These are phyloP conservation scores for Saprolegnia parasitica DNA, from an alignment of 352 stramenopile species.

Conservation along the genomic window DNA sequence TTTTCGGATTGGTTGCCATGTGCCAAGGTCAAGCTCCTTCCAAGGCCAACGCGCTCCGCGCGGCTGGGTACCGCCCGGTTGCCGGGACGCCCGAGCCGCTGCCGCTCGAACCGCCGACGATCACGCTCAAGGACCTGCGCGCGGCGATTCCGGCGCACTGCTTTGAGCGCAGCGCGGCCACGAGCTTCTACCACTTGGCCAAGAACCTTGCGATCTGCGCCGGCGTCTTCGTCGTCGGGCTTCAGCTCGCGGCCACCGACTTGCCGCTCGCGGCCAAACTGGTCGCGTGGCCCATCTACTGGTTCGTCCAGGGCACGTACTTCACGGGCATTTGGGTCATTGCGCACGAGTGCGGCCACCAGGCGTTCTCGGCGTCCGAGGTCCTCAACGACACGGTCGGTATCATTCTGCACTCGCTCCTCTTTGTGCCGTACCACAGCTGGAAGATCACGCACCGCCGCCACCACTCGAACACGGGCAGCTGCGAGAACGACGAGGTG, in stretches of 20 bases:
- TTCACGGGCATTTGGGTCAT: conserved; percentile 97
- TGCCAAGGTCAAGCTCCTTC: conserved; percentile 20
- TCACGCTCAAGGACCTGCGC: conserved; percentile 87
- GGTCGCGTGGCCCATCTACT: conserved; percentile 93
- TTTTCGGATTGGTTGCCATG: conserved; percentile 21
- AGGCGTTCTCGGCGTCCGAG: conserved; percentile 92
- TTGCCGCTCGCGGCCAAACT: conserved; percentile 41
- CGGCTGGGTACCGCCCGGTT: conserved; percentile 66
- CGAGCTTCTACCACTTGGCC: conserved; percentile 88
- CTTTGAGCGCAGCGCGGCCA: conserved; percentile 93
- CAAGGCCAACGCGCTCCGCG: conserved; percentile 35
- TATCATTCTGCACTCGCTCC: conserved; percentile 93
- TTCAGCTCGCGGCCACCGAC: conserved; percentile 57
- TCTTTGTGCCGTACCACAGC: conserved; percentile 98
- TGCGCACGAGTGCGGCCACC: conserved; percentile 97
- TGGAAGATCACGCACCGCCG: conserved; percentile 95
- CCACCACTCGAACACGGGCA: conserved; percentile 95
- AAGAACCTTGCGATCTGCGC: conserved; percentile 88
- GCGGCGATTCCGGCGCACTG: conserved; percentile 92
- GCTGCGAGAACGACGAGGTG: conserved; percentile 96
- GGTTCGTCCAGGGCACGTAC: conserved; percentile 96
- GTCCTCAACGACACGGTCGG: conserved; percentile 95
- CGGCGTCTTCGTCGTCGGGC: conserved; percentile 85
- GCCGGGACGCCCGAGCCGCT: conserved; percentile 69
- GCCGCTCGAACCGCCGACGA: conserved; percentile 75